Evolutionary conservation across 805 yeast species (phyloP).

Genomic region (Myxozyma geophila): DNA sequence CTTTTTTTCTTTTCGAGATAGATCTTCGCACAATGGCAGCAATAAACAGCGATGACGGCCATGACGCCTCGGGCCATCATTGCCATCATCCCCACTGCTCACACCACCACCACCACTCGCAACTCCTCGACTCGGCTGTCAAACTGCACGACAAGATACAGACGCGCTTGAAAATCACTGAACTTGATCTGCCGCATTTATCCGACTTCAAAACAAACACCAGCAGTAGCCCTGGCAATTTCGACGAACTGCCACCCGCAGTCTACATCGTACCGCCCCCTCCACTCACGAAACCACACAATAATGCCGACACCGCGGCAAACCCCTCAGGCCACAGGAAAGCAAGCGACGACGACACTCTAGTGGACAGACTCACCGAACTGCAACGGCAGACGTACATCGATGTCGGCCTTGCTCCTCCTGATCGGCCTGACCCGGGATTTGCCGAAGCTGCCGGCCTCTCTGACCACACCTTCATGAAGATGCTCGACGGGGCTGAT

Average conservation of each 20-base stretch:
- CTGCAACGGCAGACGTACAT: conserved; percentile 3
- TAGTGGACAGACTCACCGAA: neutral
- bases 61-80: neutral
- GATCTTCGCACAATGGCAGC: neutral
- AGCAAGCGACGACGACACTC: neutral
- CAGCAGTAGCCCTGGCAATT: neutral
- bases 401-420: neutral
- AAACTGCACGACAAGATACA: neutral
- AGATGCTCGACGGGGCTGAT: neutral
- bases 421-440: conserved; percentile 7
- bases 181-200: neutral
- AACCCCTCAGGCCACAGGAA: neutral
- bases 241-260: neutral
- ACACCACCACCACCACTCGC: conserved; percentile 2
- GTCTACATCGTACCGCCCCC: conserved; percentile 15
- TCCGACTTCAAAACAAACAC: neutral
- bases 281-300: neutral
- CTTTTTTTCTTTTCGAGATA: no score
- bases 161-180: neutral
- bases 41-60: neutral
- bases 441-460: conserved; percentile 3
- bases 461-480: neutral
- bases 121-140: neutral
- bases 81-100: neutral
- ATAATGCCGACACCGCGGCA: no score